Conservation (phyloP, 352 stramenopile species). For the Phytophthora constricta region DNA sequence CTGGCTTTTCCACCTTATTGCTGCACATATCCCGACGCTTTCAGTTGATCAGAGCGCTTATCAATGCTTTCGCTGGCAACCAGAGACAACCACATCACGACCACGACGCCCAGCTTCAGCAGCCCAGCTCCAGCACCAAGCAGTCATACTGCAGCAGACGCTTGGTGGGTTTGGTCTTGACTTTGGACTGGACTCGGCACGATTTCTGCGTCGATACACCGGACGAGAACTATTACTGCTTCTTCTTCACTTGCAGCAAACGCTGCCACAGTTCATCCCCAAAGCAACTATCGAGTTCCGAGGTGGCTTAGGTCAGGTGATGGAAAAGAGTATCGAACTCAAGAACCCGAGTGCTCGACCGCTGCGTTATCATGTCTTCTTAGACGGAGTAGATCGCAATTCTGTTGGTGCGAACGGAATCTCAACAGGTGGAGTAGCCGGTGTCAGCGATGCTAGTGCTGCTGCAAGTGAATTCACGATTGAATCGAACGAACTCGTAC, state of each 20-base stretch:
- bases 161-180: constrained; percentile 76
- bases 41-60: constrained; percentile 69
- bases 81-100: constrained; percentile 31
- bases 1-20: constrained; percentile 87
- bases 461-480: constrained; percentile 73
- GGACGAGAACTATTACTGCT: constrained; percentile 83
- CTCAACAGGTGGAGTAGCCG: too few relatives aligned
- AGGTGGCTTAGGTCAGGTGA: constrained; percentile 81
- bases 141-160: constrained; percentile 59
- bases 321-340: constrained; percentile 94
- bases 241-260: constrained; percentile 91
- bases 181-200: constrained; percentile 67
- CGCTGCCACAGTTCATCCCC: constrained; percentile 91
- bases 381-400: constrained; percentile 56
- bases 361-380: constrained; percentile 90
- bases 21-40: constrained; percentile 88
- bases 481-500: constrained; percentile 62
- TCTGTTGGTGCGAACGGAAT: background rate
- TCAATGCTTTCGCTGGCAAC: constrained; percentile 59
- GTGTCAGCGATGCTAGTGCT: background rate
- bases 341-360: constrained; percentile 88
- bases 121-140: constrained; percentile 65
- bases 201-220: constrained; percentile 67
- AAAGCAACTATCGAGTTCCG: constrained; percentile 95
- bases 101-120: constrained; percentile 25